phyloP scores from a whole-genome alignment of 2,329 filamentous ascomycete species.

The Eutypa lata region DNA sequence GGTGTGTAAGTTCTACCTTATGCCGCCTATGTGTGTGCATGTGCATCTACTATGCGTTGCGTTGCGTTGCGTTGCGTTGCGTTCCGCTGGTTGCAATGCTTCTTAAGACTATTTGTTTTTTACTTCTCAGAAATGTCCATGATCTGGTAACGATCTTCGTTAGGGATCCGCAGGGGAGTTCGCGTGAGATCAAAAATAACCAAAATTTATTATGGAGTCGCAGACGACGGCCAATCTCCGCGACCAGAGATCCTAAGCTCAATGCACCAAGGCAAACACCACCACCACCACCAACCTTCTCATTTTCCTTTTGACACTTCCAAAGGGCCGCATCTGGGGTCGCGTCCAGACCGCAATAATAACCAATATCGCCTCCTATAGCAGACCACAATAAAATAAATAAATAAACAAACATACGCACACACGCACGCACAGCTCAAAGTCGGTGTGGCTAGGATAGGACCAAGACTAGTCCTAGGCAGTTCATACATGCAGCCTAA shows the following conservation, averaged over 20 bases:
- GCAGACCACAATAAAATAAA: neutral
- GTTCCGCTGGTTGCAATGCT: no score
- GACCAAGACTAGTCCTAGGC: neutral
- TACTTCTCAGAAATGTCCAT: no score
- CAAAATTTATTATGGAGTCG: neutral
- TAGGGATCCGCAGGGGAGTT: no score
- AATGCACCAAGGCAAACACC: no score
- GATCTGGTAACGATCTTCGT: no score
- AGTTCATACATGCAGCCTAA: neutral
- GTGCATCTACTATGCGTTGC: no score
- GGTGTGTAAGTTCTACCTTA: no score
- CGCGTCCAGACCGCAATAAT: neutral
- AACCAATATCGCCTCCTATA: neutral
- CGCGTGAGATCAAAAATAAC: neutral
- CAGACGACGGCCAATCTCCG: neutral
- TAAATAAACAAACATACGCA: neutral
- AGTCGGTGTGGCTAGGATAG: neutral
- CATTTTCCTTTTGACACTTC: neutral
- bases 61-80: no score
- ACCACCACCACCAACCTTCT: neutral
- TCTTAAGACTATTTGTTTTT: no score
- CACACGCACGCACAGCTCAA: neutral
- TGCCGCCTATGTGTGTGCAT: no score
- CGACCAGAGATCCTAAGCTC: neutral
- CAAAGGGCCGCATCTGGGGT: neutral